phyloP scores from a whole-genome alignment of 2,329 filamentous ascomycete genomes.

The Aschersonia sp. region DNA sequence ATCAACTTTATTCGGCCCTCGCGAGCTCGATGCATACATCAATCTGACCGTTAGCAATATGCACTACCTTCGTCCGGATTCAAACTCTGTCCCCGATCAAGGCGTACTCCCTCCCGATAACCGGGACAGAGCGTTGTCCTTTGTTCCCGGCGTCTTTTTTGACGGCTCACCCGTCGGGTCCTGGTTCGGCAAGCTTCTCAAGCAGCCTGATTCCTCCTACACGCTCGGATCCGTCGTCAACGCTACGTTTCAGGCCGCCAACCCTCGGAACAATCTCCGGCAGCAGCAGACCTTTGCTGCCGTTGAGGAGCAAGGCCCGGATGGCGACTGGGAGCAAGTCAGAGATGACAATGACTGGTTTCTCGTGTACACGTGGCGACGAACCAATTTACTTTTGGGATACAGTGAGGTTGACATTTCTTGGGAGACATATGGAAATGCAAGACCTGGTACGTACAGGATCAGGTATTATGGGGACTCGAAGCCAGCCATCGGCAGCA shows the following conservation, averaged over 20 bases:
- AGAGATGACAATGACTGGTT: conserved; percentile 72
- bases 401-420: conserved; percentile 64
- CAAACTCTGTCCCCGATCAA: conserved; percentile 23
- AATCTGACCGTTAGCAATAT: conserved; percentile 60
- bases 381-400: conserved; percentile 53
- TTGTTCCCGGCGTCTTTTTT: conserved; percentile 66
- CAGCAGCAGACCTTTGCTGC: conserved; percentile 66
- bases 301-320: conserved; percentile 46
- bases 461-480: conserved; percentile 74
- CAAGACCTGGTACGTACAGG: conserved; percentile 54
- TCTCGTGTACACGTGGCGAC: conserved; percentile 65
- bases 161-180: conserved; percentile 54
- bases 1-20: conserved; percentile 72
- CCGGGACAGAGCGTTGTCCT: conserved; percentile 56
- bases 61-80: conserved; percentile 21
- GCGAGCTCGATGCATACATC: conserved; percentile 76
- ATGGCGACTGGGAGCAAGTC: conserved; percentile 46
- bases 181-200: conserved; percentile 53
- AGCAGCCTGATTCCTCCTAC: conserved; percentile 39
- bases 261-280: conserved; percentile 76
- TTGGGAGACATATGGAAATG: conserved; percentile 49
- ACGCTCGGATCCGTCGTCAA: conserved; percentile 44
- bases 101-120: conserved; percentile 67
- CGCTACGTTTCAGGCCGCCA: conserved; percentile 69
- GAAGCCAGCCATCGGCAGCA: conserved; percentile 40